Conservation (phyloP, 2,329 filamentous ascomycete species). For the Aspergillaceae sp. region DNA sequence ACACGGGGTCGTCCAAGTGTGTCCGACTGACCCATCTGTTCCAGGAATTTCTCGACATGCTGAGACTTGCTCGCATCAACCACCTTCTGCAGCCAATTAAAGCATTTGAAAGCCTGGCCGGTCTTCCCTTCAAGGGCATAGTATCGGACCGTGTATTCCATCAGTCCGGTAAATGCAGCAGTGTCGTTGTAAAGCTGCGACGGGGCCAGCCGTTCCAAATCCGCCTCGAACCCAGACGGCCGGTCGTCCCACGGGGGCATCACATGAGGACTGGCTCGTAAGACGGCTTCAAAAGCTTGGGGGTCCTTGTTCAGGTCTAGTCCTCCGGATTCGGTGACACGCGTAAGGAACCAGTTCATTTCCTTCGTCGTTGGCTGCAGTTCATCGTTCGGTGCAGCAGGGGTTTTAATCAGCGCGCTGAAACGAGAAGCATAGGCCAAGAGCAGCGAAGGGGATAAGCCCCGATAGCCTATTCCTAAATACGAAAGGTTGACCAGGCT, state of each 20-base stretch:
- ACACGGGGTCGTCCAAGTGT: conserved; percentile 2
- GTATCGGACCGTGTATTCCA: conserved; percentile 24
- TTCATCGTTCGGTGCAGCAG: conserved; percentile 9
- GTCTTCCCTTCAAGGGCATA: conserved; percentile 17
- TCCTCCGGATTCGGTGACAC: conserved; percentile 43
- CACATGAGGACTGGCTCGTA: conserved; percentile 22
- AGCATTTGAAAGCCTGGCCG: conserved; percentile 21
- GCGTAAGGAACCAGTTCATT: conserved; percentile 36
- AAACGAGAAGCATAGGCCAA: conserved; percentile 14
- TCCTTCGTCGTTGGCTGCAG: conserved; percentile 22
- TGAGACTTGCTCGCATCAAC: conserved; percentile 28
- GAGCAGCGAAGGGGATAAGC: conserved; percentile 24
- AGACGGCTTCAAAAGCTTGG: conserved; percentile 33
- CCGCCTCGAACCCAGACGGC: conserved; percentile 9
- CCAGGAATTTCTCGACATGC: conserved; percentile 25
- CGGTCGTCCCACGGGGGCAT: conserved; percentile 26
- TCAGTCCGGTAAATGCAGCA: conserved; percentile 23
- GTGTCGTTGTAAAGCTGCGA: conserved; percentile 27
- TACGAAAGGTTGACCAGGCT: conserved; percentile 41
- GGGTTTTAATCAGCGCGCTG: conserved; percentile 12
- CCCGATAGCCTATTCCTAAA: conserved; percentile 29
- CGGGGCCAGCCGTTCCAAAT: conserved; percentile 15
- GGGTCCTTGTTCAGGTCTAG: conserved; percentile 40
- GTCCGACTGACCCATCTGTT: conserved; percentile 10
- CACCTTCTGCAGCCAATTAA: conserved; percentile 25